Base-by-base conservation (phyloP, 208 protist species). In the Acanthamoeba healyi region DNA sequence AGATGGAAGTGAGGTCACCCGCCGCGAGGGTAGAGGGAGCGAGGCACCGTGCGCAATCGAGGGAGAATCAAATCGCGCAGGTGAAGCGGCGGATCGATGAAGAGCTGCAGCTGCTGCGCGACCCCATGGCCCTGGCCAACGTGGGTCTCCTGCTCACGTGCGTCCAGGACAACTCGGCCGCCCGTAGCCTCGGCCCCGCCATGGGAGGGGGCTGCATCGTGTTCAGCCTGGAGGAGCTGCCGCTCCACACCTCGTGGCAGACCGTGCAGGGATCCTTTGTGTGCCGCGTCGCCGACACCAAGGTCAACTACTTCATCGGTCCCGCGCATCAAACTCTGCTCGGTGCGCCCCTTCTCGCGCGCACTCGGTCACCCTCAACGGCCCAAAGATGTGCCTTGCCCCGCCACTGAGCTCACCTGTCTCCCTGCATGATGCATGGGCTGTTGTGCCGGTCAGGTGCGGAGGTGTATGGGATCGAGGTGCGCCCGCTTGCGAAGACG, bases 281-380 rank as follows among this genome's bases (percentile, higher is more conserved):
- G 74, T 84, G 74, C n/a, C 74, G 42, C 1, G 42, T 84, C 0
- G 36, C 74, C 42, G 40, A 54, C 40, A 54, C 36, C 14, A 84
- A 84, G 38, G 7, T 84, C 74, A 84, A 84, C 74, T 54, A 36
- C 40, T 84, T 84, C 74, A 24, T 74, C 65, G 65, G 65, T 12
- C 65, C 65, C n/a, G n/a, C 74, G 2, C 42, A 56, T 24, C 42
- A 84, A 46, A 34, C 74, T 24, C 34, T 84, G 6, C 74, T 84
- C 15, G 74, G 74, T 84, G n/a, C n/a, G n/a, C n/a, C n/a, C n/a
- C n/a, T n/a, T n/a, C n/a, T n/a, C n/a, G n/a, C n/a, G n/a, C n/a
- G n/a, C n/a, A n/a, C n/a, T n/a, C n/a, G n/a, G n/a, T 44, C 38
- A 26, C 32, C 32, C 7, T 70, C 49, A 54, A 24, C 49, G 49